Evolutionary conservation across 805 yeast species (phyloP), one percentile per base, ranked within the genome.

Genomic region (Spathaspora arborariae): DNA sequence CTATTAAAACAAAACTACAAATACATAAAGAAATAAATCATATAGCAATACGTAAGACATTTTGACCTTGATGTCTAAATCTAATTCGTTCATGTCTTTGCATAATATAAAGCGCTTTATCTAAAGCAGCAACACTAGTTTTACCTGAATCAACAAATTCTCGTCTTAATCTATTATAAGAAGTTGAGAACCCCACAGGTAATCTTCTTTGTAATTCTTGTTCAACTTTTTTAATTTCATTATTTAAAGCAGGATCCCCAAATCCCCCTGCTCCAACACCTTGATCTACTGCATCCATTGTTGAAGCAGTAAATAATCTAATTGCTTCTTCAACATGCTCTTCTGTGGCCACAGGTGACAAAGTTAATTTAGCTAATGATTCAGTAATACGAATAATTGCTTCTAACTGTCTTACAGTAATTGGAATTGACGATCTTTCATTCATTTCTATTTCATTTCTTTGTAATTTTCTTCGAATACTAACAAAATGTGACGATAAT

Each of bases 331-430:
- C 92, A 22, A 94, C 99, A 61, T 94, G 98, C 52, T 80, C 84
- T 56, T 82, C 94, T 7, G 81, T 78, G 2, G 97, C 98, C 15
- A 89, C 76, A 1, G 97, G 92, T 11, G 85, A 76, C 46, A 94
- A 70, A 47, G 84, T 83, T 48, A 94, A 64, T 65, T 94, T 94
- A 6, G 99, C 99, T 47, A 94, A 70, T 0, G 96, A 80, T 69
- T 94, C 99, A 1, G 97, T 81, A 45, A 94, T 94, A 72, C 99
- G 91, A 42, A 94, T 82, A 56, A 94, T 88, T 35, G 99, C 99
- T 68, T 94, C 99, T 51, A 94, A 76, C 72, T 94, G 99, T 76
- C 99, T 90, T 39, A 94, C 82, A 0, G 99, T 94, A 60, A 94
- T 92, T 24, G 99, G 99, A 59, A 94, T 94, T 1, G 97, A 85